These are phyloP conservation scores for Coniochaeta hoffmannii DNA, from an alignment of 2,329 filamentous ascomycete genomes.

Conservation along the genomic window DNA sequence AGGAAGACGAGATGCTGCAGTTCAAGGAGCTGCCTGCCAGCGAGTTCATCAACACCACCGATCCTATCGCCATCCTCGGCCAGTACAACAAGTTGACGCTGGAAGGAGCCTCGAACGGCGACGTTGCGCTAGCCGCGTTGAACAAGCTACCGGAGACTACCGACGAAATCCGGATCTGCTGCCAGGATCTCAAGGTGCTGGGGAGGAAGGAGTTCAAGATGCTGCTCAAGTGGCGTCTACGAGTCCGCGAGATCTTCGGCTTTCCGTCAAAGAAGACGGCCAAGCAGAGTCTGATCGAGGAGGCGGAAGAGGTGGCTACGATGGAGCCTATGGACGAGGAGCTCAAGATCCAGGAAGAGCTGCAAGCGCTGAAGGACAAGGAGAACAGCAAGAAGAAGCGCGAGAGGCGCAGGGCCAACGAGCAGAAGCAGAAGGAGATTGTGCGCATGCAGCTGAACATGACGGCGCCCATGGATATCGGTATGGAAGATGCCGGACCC, in stretches of 20 bases:
- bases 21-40: slow-evolving; percentile 84
- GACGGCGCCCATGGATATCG: slow-evolving; percentile 92
- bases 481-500: slow-evolving; percentile 77
- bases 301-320: slow-evolving; percentile 67
- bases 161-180: slow-evolving; percentile 70
- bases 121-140: slow-evolving; percentile 80
- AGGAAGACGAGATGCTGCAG: slow-evolving; percentile 89
- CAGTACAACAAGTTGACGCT: slow-evolving; percentile 80
- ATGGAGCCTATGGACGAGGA: slow-evolving; percentile 94
- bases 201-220: slow-evolving; percentile 92
- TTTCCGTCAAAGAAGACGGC: slow-evolving; percentile 67
- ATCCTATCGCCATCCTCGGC: slow-evolving; percentile 89
- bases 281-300: slow-evolving; percentile 16
- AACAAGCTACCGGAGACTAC: slow-evolving; percentile 83
- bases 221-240: slow-evolving; percentile 81
- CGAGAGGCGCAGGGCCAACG: slow-evolving; percentile 80
- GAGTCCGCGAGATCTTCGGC: slow-evolving; percentile 84
- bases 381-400: slow-evolving; percentile 72
- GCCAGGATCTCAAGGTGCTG: slow-evolving; percentile 78
- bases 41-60: slow-evolving; percentile 88
- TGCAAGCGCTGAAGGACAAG: slow-evolving; percentile 75
- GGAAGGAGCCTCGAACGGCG: slow-evolving; percentile 67
- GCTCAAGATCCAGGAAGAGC: slow-evolving; percentile 77
- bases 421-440: slow-evolving; percentile 89
- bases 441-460: slow-evolving; percentile 97